Evolutionary conservation across 2,329 filamentous ascomycete species (phyloP), one percentile per base, ranked within the genome.

Genomic region (Diaporthe sp.): DNA sequence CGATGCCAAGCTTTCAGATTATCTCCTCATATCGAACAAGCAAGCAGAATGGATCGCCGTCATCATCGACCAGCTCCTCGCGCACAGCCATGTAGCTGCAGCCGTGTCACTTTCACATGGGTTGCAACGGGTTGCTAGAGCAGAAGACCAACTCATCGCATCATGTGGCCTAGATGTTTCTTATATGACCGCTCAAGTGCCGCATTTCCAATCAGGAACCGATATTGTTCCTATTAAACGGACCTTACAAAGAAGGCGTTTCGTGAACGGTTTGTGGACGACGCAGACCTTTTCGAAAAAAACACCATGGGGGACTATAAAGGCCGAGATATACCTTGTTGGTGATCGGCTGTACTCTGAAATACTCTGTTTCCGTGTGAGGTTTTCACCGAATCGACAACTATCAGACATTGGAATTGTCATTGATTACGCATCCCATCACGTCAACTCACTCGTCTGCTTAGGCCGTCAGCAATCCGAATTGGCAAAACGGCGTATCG

Each of bases 11-110:
- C 19, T 15, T 5, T 39, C 57, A 39, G 10, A 60, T 28, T 8
- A 15, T 22, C 9, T 60, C 10, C 1, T n/a, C 19, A 39, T 12
- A 12, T 37, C 31, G 9, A 37, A 9, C 34, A 15, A 12, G 0
- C n/a, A 55, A 60, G 9, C 25, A 60, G 22, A 37, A n/a, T n/a
- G 34, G 19, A 7, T 60, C 57, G 57, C 57, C 12, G 4, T 28
- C 22, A 15, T 60, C 34, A n/a, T 60, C 57, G 34, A 60, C 25
- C 57, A 60, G 34, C 57, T 60, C 19, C 57, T 60, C 15, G 57
- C 34, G 3, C 34, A 39, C 3, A 60, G 57, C 34, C 57, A 60
- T 39, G 12, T 60, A 7, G 34, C 57, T 7, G 34, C 34, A 12
- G 57, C 57, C 22, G 22, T 2, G 31, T 39, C 55, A 39, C 57